These are phyloP conservation scores for Penicillium sp. DNA, from an alignment of 2,329 filamentous ascomycete species.

Conservation along the genomic window DNA sequence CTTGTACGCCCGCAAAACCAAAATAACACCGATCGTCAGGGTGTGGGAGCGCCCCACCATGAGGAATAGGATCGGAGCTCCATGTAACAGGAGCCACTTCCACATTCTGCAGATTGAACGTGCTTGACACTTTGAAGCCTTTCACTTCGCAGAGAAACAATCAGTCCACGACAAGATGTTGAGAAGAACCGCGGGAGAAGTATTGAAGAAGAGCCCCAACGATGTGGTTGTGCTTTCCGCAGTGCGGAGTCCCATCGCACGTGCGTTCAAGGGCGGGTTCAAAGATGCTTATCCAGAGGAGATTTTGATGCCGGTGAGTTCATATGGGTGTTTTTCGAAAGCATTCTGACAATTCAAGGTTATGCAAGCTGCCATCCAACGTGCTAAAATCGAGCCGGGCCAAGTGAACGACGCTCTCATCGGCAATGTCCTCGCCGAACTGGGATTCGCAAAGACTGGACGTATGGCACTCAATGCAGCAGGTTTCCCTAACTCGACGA, in stretches of 20 bases:
- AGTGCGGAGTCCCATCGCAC: slow-evolving; percentile 78
- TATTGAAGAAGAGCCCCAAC: slow-evolving; percentile 69
- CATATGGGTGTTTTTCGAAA: not conserved
- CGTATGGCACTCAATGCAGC: slow-evolving; percentile 83
- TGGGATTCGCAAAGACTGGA: slow-evolving; percentile 78
- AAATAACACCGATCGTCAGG: slow-evolving; percentile 1
- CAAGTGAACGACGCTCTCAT: slow-evolving; percentile 77
- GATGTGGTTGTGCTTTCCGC: slow-evolving; percentile 93
- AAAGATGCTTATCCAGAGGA: slow-evolving; percentile 60
- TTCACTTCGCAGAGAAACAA: not conserved
- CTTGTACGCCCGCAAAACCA: not conserved
- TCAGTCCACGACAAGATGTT: slow-evolving; percentile 3
- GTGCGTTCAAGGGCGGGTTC: slow-evolving; percentile 83
- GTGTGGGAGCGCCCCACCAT: slow-evolving; percentile 4
- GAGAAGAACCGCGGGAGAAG: slow-evolving; percentile 11
- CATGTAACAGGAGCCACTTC: not conserved
- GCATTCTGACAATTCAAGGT: slow-evolving; percentile 9
- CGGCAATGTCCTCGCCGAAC: slow-evolving; percentile 68
- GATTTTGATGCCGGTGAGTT: slow-evolving; percentile 22
- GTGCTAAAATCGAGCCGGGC: slow-evolving; percentile 65
- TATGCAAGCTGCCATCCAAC: slow-evolving; percentile 24
- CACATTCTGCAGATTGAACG: not conserved
- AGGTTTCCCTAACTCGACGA: slow-evolving; percentile 83
- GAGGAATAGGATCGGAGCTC: slow-evolving; percentile 1
- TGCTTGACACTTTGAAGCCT: not conserved